Conservation (phyloP, 257 asterid species). For the Solanum infundibuliforme region DNA sequence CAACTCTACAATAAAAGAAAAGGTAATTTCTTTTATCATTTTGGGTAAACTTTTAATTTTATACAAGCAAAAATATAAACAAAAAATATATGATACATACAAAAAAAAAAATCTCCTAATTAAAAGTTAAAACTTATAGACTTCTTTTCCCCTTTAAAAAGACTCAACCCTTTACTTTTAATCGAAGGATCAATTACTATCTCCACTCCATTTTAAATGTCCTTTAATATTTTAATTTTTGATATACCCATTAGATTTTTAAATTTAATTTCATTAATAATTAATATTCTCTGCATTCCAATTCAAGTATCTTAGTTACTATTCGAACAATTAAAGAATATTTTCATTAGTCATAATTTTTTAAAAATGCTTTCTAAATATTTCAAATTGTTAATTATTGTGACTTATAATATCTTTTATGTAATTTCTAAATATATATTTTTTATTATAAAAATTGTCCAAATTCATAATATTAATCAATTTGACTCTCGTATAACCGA, state of each 20-base stretch:
- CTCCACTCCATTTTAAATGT: not conserved
- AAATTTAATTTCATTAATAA: not conserved
- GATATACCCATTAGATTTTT: not conserved
- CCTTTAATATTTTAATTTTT: not conserved
- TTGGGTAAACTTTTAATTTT: not conserved
- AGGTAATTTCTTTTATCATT: not conserved
- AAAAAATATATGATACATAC: too few species aligned
- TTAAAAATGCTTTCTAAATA: not conserved
- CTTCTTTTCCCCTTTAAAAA: not conserved
- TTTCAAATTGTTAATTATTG: not conserved
- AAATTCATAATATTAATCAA: not conserved
- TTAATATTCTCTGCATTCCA: rapidly evolving
- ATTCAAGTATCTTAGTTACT: not conserved
- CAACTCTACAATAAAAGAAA: not conserved
- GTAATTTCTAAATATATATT: not conserved
- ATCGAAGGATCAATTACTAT: not conserved
- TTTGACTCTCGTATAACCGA: not conserved
- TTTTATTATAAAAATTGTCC: not conserved
- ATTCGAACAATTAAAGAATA: too few species aligned
- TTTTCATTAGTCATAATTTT: not conserved
- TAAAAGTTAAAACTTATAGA: not conserved
- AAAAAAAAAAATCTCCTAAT: not conserved
- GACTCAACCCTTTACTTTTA: not conserved
- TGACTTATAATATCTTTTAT: not conserved
- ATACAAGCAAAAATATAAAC: not conserved